Evolutionary conservation across 1,284 basidiomycete species (phyloP), one percentile per base, ranked within the genome.

Genomic region (Ganoderma boninense): DNA sequence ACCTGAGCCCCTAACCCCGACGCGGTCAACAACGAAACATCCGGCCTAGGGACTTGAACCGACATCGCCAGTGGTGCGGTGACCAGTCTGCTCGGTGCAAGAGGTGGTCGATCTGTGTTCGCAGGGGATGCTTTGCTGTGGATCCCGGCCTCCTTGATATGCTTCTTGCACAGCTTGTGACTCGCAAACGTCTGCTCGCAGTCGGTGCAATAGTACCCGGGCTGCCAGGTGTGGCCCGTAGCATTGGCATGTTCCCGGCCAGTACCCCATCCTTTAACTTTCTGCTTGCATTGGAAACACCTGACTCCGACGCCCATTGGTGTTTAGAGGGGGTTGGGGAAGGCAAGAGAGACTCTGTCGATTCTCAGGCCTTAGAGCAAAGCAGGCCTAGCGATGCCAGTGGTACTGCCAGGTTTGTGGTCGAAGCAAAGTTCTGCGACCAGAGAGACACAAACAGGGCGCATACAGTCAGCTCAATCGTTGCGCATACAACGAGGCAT

Each of bases 261-360:
- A 1, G 65, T 66, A 2, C 20, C 56, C 42, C 7, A 11, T 18
- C 65, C 65, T 23, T 26, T 11, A 2, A 66, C n/a, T 13, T 43
- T 57, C 40, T 54, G 26, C 14, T 64, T 29, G 52, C 70, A 71
- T 52, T 66, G 61, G 23, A 64, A n/a, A 23, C 70, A 71, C 11
- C 65, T 60, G 54, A 60, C 65, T 59, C 29, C 20, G 43, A 66
- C 54, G 43, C 40, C 40, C 65, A 66, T 66, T 7, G 29, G 38
- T 38, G 38, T 4, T 6, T 57, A 35, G 54, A 32, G 29, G 26
- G 54, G 14, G 32, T 32, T 32, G 29, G 18, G 6, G 4, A 16
- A 4, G 23, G 11, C 3, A 32, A 32, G 29, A 32, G 29, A 32
- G 29, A 32, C 26, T 52, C 6, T 23, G 49, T 6, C 23, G 49